Percentiles rank a stretch among this genome's conserved stretches.
These are phyloP conservation scores for Intubia oerlemansii DNA, from an alignment of 2,329 filamentous ascomycete genomes.

Conservation along the genomic window DNA sequence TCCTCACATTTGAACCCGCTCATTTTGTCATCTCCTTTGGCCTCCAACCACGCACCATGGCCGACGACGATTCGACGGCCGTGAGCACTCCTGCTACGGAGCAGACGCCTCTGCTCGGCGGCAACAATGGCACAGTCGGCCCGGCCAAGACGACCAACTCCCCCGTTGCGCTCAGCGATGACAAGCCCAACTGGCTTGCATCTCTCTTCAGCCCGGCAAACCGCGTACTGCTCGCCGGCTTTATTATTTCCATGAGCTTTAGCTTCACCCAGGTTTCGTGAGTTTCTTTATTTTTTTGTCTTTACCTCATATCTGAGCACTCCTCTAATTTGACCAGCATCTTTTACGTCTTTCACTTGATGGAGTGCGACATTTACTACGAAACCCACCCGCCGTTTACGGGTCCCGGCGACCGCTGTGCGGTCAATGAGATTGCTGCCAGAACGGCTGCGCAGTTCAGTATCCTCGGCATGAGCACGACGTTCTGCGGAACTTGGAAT, in stretches of 20 bases:
- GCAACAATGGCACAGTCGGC: too few relatives aligned
- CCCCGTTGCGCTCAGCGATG: too few relatives aligned
- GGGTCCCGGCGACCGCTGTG: constrained; percentile 31
- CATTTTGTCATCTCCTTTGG: too few relatives aligned
- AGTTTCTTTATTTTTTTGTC: constrained; percentile 7
- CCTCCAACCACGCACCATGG: too few relatives aligned
- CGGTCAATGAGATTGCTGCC: constrained; percentile 38
- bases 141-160: too few relatives aligned
- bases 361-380: constrained; percentile 54
- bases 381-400: constrained; percentile 27
- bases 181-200: constrained; percentile 1
- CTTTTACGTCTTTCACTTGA: constrained; percentile 45
- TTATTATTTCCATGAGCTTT: constrained; percentile 32
- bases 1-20: too few relatives aligned
- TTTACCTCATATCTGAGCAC: neutral
- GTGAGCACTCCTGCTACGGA: too few relatives aligned
- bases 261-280: constrained; percentile 25
- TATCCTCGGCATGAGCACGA: constrained; percentile 46
- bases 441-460: constrained; percentile 40
- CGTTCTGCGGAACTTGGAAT: constrained; percentile 42
- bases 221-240: constrained; percentile 33
- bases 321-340: constrained; percentile 15
- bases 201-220: constrained; percentile 12
- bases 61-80: too few relatives aligned
- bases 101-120: too few relatives aligned